These are phyloP conservation scores for Fusarium sacchari DNA, from an alignment of 2,329 filamentous ascomycete genomes.

Conservation along the genomic window DNA sequence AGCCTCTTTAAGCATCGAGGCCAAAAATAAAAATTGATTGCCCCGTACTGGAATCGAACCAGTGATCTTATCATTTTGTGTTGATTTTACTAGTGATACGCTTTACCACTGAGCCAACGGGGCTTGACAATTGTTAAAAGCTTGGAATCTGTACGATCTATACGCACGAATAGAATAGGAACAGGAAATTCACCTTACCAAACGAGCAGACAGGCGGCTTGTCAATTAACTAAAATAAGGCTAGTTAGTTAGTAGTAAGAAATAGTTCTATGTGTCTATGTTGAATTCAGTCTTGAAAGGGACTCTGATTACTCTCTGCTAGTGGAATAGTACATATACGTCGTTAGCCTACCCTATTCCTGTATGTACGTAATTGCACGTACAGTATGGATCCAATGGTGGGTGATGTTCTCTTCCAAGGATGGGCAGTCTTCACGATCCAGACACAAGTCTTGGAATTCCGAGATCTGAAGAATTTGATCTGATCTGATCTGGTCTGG, in stretches of 20 bases:
- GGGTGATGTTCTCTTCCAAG: too few species aligned
- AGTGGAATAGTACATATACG: too few species aligned
- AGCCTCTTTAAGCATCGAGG: neutral
- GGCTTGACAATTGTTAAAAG: neutral
- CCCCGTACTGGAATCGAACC: constrained; percentile 9
- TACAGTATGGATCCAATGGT: too few species aligned
- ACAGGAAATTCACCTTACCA: neutral
- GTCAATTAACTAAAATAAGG: neutral
- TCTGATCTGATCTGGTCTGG: neutral
- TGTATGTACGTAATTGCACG: too few species aligned
- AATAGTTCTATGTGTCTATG: neutral
- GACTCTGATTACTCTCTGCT: accelerated
- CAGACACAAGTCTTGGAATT: neutral
- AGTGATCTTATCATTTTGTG: constrained; percentile 3
- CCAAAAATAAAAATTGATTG: neutral
- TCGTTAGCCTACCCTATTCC: neutral
- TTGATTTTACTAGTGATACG: constrained; percentile 13
- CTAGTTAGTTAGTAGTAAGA: too few species aligned
- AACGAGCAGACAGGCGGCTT: neutral
- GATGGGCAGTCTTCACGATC: neutral
- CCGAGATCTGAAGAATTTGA: neutral
- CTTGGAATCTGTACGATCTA: accelerated
- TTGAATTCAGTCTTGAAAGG: neutral
- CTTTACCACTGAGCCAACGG: constrained; percentile 12
- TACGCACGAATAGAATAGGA: neutral